Evolutionary conservation across 768 basidiomycete genomes (phyloP), one percentile per base, ranked within the genome.

Genomic region (Russula earlei): DNA sequence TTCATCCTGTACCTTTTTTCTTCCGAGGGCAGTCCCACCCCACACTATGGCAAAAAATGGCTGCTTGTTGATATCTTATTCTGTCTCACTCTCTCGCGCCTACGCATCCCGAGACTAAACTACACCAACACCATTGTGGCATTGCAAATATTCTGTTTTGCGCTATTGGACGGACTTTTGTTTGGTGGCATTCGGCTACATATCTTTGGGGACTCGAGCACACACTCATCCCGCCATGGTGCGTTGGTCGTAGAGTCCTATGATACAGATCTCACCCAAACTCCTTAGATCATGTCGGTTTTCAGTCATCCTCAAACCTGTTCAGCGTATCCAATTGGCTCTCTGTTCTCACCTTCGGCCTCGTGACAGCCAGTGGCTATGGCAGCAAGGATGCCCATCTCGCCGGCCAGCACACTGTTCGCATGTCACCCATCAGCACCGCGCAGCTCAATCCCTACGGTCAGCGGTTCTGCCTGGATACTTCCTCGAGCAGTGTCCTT

Each of bases 371-470:
- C 9, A 68, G 77, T 20, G 65, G 64, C 41, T 67, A 74, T 37
- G 65, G 63, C 17, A 65, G 69, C 1, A 74, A 72, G 38, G 84
- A 87, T 59, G 67, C 72, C 4, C 83, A 89, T 65, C 71, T 90
- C 8, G 77, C 83, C 31, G 94, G 94, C 33, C 85, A 92, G 68
- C 91, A 94, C 66, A 93, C 91, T 0, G 86, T 98, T 49, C 83
- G 87, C 61, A 85, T 94, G 79, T 90, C 91, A 0, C 93, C 93
- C 10, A 91, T 91, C 63, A 91, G 92, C 67, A 96, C 93, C 2
- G 94, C 93, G 4, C 84, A 85, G 20, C 74, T 98, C 42, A 94
- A 95, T 63, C 91, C 90, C 11, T 75, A 84, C 56, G 75, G 71
- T 14, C 75, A 81, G 49, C 82, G 81, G 3, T 93, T 84, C 67